Evolutionary conservation across 164 flowering plant genomes (phyloP).

Genomic region (Sedum album): DNA sequence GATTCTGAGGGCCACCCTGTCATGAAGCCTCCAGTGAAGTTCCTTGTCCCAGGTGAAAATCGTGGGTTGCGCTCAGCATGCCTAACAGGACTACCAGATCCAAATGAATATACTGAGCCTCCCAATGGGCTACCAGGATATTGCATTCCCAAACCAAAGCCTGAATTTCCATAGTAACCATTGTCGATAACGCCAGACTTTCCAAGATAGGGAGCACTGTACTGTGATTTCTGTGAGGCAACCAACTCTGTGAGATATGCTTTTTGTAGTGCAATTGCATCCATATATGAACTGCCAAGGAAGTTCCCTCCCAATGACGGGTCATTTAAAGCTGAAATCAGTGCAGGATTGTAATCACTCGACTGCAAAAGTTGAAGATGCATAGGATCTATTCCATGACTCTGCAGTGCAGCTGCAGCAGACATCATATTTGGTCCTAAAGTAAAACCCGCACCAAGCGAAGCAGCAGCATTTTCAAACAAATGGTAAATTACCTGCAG

Average conservation of each 20-base stretch:
- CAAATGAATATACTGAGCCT: slow-evolving; percentile 40
- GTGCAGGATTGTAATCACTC: slow-evolving; percentile 55
- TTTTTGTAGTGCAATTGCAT: slow-evolving; percentile 60
- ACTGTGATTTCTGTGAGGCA: slow-evolving; percentile 64
- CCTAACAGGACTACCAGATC: slow-evolving; percentile 55
- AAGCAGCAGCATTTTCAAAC: slow-evolving; percentile 53
- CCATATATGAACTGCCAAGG: slow-evolving; percentile 41
- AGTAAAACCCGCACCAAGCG: slow-evolving; percentile 33
- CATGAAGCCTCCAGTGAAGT: slow-evolving; percentile 45
- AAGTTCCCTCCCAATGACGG: slow-evolving; percentile 41
- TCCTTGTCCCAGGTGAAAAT: slow-evolving; percentile 66
- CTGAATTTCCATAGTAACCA: slow-evolving; percentile 53
- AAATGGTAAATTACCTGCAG: slow-evolving; percentile 45
- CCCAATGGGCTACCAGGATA: slow-evolving; percentile 63
- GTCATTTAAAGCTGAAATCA: slow-evolving; percentile 45
- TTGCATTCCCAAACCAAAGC: slow-evolving; percentile 56
- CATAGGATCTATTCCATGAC: slow-evolving; percentile 39
- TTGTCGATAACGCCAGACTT: slow-evolving; percentile 44
- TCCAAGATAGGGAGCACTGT: slow-evolving; percentile 38
- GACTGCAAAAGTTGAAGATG: slow-evolving; percentile 65
- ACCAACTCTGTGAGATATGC: slow-evolving; percentile 59
- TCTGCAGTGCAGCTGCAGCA: slow-evolving; percentile 2
- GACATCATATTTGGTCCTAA: slow-evolving; percentile 35
- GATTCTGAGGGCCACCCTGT: slow-evolving; percentile 63
- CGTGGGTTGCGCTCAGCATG: slow-evolving; percentile 47